Evolutionary conservation across 495 filamentous ascomycete species (phyloP).

Genomic region (Daldinia grandis): DNA sequence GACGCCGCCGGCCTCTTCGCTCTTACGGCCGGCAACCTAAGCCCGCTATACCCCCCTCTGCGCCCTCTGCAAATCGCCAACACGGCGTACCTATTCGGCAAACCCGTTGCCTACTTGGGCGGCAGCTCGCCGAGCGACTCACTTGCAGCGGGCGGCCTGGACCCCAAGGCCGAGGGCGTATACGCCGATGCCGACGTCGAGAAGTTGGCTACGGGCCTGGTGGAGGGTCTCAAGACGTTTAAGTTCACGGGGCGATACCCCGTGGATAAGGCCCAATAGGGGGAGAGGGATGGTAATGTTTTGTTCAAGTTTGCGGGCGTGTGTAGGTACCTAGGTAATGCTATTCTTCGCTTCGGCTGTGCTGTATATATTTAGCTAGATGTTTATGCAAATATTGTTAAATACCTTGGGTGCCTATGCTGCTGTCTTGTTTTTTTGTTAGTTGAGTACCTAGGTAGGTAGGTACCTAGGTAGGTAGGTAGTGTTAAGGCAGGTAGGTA

Average conservation of each 20-base stretch:
- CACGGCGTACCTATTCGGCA: slow-evolving; percentile 76
- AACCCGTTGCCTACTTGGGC: slow-evolving; percentile 73
- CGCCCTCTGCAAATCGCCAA: slow-evolving; percentile 70
- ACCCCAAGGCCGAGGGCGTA: slow-evolving; percentile 58
- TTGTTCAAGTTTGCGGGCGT: no score
- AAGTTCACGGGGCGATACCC: slow-evolving; percentile 68
- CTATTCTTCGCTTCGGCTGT: background rate
- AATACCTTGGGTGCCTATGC: no score
- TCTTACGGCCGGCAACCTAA: slow-evolving; percentile 33
- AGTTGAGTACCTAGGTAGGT: no score
- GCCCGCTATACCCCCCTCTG: slow-evolving; percentile 68
- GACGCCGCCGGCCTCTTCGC: slow-evolving; percentile 59
- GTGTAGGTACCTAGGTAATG: no score
- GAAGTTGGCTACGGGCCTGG: slow-evolving; percentile 56
- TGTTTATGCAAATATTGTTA: no score
- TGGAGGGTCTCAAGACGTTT: slow-evolving; percentile 70
- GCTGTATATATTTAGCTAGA: background rate
- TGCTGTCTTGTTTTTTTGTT: no score
- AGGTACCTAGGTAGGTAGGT: no score
- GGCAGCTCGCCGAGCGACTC: slow-evolving; percentile 46
- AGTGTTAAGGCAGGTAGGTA: no score
- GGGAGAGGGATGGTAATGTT: no score
- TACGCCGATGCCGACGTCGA: slow-evolving; percentile 51
- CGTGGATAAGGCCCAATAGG: slow-evolving; percentile 49
- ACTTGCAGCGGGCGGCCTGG: slow-evolving; percentile 56